Base-by-base conservation (phyloP, 192 early-diverging fungal species). In the Ambispora gerdemannii region DNA sequence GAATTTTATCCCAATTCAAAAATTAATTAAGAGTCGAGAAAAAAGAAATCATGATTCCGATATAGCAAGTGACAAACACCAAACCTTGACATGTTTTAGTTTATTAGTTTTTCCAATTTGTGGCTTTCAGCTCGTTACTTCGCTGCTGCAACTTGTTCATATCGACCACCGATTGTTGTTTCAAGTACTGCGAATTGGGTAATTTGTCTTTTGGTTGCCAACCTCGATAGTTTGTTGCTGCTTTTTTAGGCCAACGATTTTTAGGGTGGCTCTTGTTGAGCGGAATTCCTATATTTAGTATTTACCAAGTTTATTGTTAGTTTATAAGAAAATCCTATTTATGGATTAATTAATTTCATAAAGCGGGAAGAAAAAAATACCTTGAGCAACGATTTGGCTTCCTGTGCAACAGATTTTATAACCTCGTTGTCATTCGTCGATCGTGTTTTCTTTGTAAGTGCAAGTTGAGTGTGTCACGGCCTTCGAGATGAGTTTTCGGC, bases 401-500 rank as follows among this genome's bases (percentile, higher is more conserved):
- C 83, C 49, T 75, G 53, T 10, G 82, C 81, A 17, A 85, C 73
- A 20, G 77, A 76, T 36, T 71, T 76, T 19, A 82, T 35, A 10
- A 63, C 34, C 24, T 59, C 47, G 25, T 53, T 65, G 50, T 70
- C 58, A 11, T 47, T 31, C 8, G 58, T 75, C 33, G 28, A 36
- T 33, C 31, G 15, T 25, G 28, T 2, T n/a, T 34, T 51, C 62
- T 20, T 28, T 52, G 68, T 20, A 63, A 30, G 8, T 75, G 80
- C 32, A 43, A 67, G 17, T 69, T 60, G 71, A 84, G 63, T 0
- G 86, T 73, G 22, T 83, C 83, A 24, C 78, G 75, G 6, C 85
- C 84, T 64, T 92, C 92, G 71, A 97, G 70, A 8, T 89, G 89
- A 83, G 76, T 95, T 95, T 74, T 97, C 95, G 56, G 83, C 80